These are phyloP conservation scores for Amanita inopinata DNA, from an alignment of 768 basidiomycete species.

Conservation along the genomic window DNA sequence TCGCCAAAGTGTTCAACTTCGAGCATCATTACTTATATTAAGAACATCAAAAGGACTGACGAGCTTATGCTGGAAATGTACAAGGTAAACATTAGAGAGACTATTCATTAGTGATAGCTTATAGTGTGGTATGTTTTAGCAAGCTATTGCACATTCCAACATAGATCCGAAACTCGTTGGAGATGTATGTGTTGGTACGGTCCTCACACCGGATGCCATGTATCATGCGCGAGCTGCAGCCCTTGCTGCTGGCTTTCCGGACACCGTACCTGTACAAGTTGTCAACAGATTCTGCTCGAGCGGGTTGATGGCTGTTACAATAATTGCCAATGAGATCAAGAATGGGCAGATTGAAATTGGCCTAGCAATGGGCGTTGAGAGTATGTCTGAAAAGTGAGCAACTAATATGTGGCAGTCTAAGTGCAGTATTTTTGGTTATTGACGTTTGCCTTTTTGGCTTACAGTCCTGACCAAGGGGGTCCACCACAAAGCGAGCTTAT, in stretches of 20 bases:
- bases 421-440: not conserved
- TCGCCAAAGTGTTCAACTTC: constrained; percentile 14
- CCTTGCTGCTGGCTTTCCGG: constrained; percentile 74
- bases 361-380: constrained; percentile 76
- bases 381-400: constrained; percentile 69
- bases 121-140: constrained; percentile 25
- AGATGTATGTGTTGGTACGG: constrained; percentile 76
- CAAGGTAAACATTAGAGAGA: constrained; percentile 33
- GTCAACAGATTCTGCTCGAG: constrained; percentile 80
- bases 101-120: not conserved
- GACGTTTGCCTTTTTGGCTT: constrained; percentile 10
- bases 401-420: not conserved
- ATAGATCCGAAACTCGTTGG: constrained; percentile 59
- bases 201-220: constrained; percentile 50
- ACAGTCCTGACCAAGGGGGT: constrained; percentile 60
- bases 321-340: constrained; percentile 66
- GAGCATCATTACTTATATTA: constrained; percentile 10
- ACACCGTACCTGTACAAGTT: constrained; percentile 62
- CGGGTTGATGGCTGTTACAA: constrained; percentile 77
- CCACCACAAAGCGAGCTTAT: constrained; percentile 55
- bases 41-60: constrained; percentile 42
- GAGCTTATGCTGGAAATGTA: constrained; percentile 78
- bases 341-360: constrained; percentile 76
- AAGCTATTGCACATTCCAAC: constrained; percentile 45
- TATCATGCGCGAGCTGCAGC: constrained; percentile 70